Conservation (phyloP, 2,329 filamentous ascomycete species). For the Sphaerostilbella broomeana region DNA sequence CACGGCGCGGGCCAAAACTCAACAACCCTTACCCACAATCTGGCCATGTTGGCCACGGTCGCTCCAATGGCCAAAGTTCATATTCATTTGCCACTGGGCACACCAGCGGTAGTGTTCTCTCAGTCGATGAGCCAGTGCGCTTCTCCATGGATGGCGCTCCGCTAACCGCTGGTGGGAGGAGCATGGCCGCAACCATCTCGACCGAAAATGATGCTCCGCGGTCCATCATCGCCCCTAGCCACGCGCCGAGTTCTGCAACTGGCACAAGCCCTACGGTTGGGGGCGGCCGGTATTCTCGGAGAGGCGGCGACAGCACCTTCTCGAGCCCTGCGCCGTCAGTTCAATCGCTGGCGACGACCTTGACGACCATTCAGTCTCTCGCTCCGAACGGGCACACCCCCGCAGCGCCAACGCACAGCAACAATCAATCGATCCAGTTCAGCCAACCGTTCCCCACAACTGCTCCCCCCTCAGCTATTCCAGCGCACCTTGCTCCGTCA, state of each 20-base stretch:
- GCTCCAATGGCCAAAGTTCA: slow-evolving; percentile 37
- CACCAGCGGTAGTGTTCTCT: slow-evolving; percentile 45
- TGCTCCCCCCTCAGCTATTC: slow-evolving; percentile 65
- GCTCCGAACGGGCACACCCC: slow-evolving; percentile 29
- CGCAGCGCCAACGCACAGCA: slow-evolving; percentile 30
- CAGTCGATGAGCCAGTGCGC: slow-evolving; percentile 55
- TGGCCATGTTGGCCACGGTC: slow-evolving; percentile 42
- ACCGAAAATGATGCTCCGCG: slow-evolving; percentile 71
- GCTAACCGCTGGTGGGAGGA: slow-evolving; percentile 60
- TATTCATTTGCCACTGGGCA: slow-evolving; percentile 51
- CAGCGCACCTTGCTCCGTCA: slow-evolving; percentile 56
- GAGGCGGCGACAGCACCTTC: slow-evolving; percentile 70
- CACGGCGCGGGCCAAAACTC: slow-evolving; percentile 55
- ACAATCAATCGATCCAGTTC: slow-evolving; percentile 52
- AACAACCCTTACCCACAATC: slow-evolving; percentile 94
- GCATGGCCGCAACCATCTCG: slow-evolving; percentile 71
- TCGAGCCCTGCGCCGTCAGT: slow-evolving; percentile 77
- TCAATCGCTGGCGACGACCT: slow-evolving; percentile 71
- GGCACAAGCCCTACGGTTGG: slow-evolving; percentile 68
- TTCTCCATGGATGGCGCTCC: slow-evolving; percentile 55
- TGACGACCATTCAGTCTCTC: slow-evolving; percentile 75
- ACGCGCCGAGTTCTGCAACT: slow-evolving; percentile 57
- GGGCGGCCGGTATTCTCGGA: slow-evolving; percentile 59
- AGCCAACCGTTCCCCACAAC: slow-evolving; percentile 58
- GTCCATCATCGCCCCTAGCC: slow-evolving; percentile 71